Base-by-base conservation (phyloP, 768 basidiomycete genomes). In the Suillus discolor region DNA sequence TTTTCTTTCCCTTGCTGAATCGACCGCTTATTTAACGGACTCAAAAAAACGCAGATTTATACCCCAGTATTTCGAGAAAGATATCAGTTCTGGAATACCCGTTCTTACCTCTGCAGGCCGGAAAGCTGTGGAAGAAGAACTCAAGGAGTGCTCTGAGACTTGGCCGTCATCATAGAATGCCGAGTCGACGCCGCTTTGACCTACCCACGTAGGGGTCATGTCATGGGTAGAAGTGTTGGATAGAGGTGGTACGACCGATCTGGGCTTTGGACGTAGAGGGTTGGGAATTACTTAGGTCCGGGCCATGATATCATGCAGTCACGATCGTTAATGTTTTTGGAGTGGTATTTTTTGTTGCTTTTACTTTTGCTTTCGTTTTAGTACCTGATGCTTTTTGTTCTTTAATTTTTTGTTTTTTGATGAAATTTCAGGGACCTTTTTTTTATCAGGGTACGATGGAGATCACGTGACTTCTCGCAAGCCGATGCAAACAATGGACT, bases 101-200 rank as follows among this genome's bases (percentile, higher is more conserved):
- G 73, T 67, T 20, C 82, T 98, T 23, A 93, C 92, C 0, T 81
- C 78, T 1, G 90, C 84, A 51, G 96, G 96, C 6, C 75, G 79
- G 63, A 80, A 83, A 69, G 93, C 91, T 2, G 78, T 97, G 16
- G 85, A 93, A 74, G 89, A 91, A 66, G 93, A 96, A 72, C 71
- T 92, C 9, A 63, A 41, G 25, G 75, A 76, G 55, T 45, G 36
- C 20, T 6, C 44, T 41, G 53, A 54, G 2, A 6, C 16, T 18
- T 54, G 28, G 28, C 16, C 53, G 0, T 31, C 28, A 28, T 28
- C 57, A 12, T 59, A 59, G 57, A 59, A 41, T 11, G 6, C 31
- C 49, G 49, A 51, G 23, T 51, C 15, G 15, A 53, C 18, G 53
- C 31, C 23, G 25, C 39, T 31, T 25, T 41, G 57, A 41, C 39